Conservation (phyloP, 768 basidiomycete species). For the Pisolithus marmoratus region DNA sequence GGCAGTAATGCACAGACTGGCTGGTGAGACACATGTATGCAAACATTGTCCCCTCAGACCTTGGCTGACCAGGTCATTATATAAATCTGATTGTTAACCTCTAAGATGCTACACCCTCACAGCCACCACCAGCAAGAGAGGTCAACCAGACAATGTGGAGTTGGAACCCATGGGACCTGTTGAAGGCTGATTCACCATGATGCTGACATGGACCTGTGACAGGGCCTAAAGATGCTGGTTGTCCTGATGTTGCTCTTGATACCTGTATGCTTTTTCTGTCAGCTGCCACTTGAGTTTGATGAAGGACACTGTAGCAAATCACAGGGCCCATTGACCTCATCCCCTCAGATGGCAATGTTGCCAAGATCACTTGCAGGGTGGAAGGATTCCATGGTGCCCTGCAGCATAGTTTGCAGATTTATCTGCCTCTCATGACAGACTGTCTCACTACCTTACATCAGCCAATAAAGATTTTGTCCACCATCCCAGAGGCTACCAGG, state of each 20-base stretch:
- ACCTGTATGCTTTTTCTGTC: slow-evolving; percentile 37
- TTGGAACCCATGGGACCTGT: too few species aligned
- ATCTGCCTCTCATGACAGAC: slow-evolving; percentile 90
- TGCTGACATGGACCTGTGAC: too few species aligned
- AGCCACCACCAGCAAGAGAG: too few species aligned
- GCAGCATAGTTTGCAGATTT: slow-evolving; percentile 83
- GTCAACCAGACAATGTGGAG: too few species aligned
- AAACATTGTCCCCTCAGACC: too few species aligned
- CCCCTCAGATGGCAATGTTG: slow-evolving; percentile 80
- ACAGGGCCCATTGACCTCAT: slow-evolving; percentile 85
- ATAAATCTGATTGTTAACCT: too few species aligned
- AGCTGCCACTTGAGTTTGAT: not conserved
- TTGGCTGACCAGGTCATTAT: too few species aligned
- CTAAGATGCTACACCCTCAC: too few species aligned
- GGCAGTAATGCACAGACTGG: too few species aligned
- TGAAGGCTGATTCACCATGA: too few species aligned
- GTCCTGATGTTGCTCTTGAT: slow-evolving; percentile 75
- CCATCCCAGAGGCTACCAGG: slow-evolving; percentile 66
- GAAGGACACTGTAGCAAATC: slow-evolving; percentile 39
- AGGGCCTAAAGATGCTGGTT: slow-evolving; percentile 54
- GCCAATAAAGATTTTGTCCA: slow-evolving; percentile 56
- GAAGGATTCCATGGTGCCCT: slow-evolving; percentile 89
- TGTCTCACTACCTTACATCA: slow-evolving; percentile 79
- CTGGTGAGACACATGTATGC: too few species aligned
- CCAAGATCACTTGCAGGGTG: slow-evolving; percentile 76